Evolutionary conservation across 345 rosid genomes (phyloP).

Genomic region (Clarkia xantiana): DNA sequence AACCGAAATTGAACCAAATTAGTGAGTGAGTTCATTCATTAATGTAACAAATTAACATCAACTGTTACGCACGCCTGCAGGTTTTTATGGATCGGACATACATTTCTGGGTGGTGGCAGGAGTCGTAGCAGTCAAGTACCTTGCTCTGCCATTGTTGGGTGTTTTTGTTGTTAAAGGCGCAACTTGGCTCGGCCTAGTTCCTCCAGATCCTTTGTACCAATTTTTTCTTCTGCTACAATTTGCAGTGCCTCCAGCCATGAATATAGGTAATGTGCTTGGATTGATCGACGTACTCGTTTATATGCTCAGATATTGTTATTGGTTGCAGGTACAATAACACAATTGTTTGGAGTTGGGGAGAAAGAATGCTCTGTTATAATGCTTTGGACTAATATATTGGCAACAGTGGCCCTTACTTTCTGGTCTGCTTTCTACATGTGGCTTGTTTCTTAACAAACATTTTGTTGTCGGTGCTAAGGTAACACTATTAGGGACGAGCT

Average conservation of each 20-base stretch:
- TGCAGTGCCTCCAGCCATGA: slow-evolving; percentile 43
- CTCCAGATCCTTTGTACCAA: slow-evolving; percentile 25
- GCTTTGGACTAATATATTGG: slow-evolving; percentile 23
- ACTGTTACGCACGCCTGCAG: slow-evolving; percentile 17
- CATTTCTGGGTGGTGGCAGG: slow-evolving; percentile 14
- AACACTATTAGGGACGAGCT: no score
- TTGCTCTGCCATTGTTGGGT: slow-evolving; percentile 26
- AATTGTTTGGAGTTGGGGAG: slow-evolving; percentile 23
- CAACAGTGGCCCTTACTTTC: slow-evolving; percentile 24
- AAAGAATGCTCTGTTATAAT: slow-evolving; percentile 29
- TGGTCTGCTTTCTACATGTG: slow-evolving; percentile 37
- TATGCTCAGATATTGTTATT: no score
- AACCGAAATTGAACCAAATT: no score
- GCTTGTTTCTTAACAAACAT: slow-evolving; percentile 21
- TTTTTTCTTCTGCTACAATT: slow-evolving; percentile 42
- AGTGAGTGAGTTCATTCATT: no score
- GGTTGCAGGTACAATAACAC: slow-evolving; percentile 31
- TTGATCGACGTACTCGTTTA: no score
- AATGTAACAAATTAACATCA: background rate
- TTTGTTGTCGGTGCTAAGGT: no score
- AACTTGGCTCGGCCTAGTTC: slow-evolving; percentile 18
- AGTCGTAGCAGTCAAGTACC: slow-evolving; percentile 20
- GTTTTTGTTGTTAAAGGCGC: slow-evolving; percentile 20
- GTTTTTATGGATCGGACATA: slow-evolving; percentile 29
- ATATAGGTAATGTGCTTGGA: slow-evolving; percentile 22